Percentiles rank a stretch among this genome's conserved stretches.
Conservation (phyloP, 208 protist species). For the Novymonas esmeraldas region DNA sequence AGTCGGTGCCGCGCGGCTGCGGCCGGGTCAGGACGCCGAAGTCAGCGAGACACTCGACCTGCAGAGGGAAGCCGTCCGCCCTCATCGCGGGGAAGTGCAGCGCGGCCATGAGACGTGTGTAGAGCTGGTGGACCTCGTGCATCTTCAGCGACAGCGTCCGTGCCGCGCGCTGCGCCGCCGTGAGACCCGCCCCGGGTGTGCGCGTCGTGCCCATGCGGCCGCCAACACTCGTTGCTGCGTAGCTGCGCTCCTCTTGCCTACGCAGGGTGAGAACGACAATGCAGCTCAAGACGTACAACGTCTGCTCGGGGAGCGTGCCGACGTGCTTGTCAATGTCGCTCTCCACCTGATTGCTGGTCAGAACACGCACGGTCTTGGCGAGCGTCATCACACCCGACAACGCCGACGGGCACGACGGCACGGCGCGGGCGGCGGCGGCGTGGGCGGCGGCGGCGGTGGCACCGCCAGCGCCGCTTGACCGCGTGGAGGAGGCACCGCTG, state of each 20-base stretch:
- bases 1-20: slow-evolving; percentile 57
- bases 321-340: slow-evolving; percentile 63
- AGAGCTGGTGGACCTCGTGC: slow-evolving; percentile 65
- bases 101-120: slow-evolving; percentile 68
- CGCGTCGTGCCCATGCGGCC: slow-evolving; percentile 29
- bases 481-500: slow-evolving; percentile 14
- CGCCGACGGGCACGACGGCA: background rate
- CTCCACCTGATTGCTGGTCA: slow-evolving; percentile 46
- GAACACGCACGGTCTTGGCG: slow-evolving; percentile 51
- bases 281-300: slow-evolving; percentile 77
- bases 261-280: slow-evolving; percentile 66
- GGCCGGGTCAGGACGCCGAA: slow-evolving; percentile 74
- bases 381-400: slow-evolving; percentile 39
- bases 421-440: background rate
- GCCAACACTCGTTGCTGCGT: slow-evolving; percentile 26
- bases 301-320: slow-evolving; percentile 72
- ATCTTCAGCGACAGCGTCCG: slow-evolving; percentile 45
- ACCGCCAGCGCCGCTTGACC: slow-evolving; percentile 8
- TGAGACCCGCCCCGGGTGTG: slow-evolving; percentile 13
- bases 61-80: slow-evolving; percentile 42
- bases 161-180: slow-evolving; percentile 1
- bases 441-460: background rate
- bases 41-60: slow-evolving; percentile 68
- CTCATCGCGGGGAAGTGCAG: slow-evolving; percentile 76
- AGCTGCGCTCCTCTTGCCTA: slow-evolving; percentile 40